phyloP scores from a whole-genome alignment of 2,329 filamentous ascomycete species.

The Clarireedia sp. region DNA sequence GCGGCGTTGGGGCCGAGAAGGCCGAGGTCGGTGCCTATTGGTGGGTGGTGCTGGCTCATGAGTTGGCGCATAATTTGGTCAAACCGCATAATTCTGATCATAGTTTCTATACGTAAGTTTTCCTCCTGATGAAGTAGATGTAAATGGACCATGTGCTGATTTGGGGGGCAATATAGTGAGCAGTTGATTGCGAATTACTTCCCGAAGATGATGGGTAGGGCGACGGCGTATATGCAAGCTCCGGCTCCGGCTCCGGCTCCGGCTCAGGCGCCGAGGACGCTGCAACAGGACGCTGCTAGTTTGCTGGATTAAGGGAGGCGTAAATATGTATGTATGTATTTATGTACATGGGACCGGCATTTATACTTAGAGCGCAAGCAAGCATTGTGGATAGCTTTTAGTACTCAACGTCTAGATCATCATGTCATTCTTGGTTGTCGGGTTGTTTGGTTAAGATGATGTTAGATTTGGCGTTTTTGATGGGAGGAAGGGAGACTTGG shows the following conservation, averaged over 20 bases:
- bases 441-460: too few relatives aligned
- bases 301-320: too few relatives aligned
- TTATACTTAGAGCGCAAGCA: too few relatives aligned
- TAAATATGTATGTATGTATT: too few relatives aligned
- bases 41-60: conserved; percentile 94
- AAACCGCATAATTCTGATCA: conserved; percentile 68
- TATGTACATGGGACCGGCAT: too few relatives aligned
- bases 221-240: conserved; percentile 15
- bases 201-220: conserved; percentile 49
- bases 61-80: conserved; percentile 91
- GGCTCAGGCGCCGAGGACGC: neutral
- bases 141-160: neutral
- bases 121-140: neutral
- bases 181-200: conserved; percentile 75
- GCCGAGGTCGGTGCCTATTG: conserved; percentile 74
- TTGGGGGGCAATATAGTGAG: conserved; percentile 42
- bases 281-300: too few relatives aligned
- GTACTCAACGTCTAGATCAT: too few relatives aligned
- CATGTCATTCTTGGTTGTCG: too few relatives aligned
- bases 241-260: too few relatives aligned
- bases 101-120: conserved; percentile 66
- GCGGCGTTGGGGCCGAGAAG: conserved; percentile 38
- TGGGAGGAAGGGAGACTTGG: too few relatives aligned
- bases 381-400: too few relatives aligned
- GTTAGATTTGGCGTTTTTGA: too few relatives aligned